Conservation (phyloP, 345 rosid species). For the Corymbia maculata region DNA sequence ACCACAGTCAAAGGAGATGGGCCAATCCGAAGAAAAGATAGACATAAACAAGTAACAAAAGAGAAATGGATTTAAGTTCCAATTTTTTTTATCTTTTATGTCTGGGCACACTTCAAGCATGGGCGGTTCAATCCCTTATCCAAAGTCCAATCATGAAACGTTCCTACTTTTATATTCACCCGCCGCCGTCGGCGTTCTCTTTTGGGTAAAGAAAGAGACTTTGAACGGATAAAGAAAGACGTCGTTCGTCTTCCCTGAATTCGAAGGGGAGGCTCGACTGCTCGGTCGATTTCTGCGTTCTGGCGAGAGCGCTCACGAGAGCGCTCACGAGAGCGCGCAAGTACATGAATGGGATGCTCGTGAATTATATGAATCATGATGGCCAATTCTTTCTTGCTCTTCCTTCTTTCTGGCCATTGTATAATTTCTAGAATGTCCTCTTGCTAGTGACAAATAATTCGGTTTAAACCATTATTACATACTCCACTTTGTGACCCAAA, state of each 20-base stretch:
- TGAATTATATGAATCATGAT: not conserved
- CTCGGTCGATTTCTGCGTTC: not conserved
- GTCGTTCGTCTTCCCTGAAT: not conserved
- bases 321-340: not conserved
- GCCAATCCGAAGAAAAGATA: not conserved
- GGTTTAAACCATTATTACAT: not conserved
- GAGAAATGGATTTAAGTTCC: not conserved
- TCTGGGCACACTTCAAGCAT: not conserved
- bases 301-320: not conserved
- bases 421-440: not conserved
- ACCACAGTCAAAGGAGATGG: not conserved
- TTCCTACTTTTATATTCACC: not conserved
- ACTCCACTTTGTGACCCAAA: not conserved
- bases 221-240: not conserved
- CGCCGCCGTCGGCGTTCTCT: not conserved
- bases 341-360: not conserved
- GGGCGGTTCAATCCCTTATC: not conserved
- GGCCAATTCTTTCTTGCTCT: not conserved
- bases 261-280: not conserved
- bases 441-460: not conserved
- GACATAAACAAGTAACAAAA: not conserved
- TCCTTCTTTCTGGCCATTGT: not conserved
- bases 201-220: not conserved
- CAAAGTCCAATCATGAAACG: not conserved
- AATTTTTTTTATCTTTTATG: not conserved